Conservation (phyloP, 768 basidiomycete species). For the Tubosaeta sp. region DNA sequence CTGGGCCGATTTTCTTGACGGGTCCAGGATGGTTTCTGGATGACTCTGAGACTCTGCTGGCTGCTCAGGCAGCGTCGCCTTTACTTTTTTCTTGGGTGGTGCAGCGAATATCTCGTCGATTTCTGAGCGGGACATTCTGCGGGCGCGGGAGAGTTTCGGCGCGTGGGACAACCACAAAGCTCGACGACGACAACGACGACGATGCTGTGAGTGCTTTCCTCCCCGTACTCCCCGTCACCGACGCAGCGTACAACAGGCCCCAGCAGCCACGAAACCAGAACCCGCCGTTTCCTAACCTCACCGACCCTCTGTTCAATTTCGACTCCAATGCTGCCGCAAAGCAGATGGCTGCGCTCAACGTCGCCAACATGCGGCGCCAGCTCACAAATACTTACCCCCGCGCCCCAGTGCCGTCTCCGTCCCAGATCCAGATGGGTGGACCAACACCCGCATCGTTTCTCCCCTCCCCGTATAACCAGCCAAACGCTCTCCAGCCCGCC, state of each 20-base stretch:
- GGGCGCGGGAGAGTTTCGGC: slow-evolving; percentile 12
- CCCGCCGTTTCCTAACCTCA: slow-evolving; percentile 19
- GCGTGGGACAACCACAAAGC: slow-evolving; percentile 16
- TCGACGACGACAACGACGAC: slow-evolving; percentile 16
- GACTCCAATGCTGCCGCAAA: slow-evolving; percentile 69
- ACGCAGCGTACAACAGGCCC: slow-evolving; percentile 32
- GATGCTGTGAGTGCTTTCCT: slow-evolving; percentile 31
- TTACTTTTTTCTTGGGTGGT: slow-evolving; percentile 42
- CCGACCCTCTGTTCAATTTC: slow-evolving; percentile 46
- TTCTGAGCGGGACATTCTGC: slow-evolving; percentile 56
- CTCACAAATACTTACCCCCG: slow-evolving; percentile 56
- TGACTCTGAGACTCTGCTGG: slow-evolving; percentile 1
- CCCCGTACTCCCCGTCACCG: not conserved
- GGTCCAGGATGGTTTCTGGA: slow-evolving; percentile 65
- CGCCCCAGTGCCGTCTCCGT: slow-evolving; percentile 34
- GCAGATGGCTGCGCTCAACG: slow-evolving; percentile 76
- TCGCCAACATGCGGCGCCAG: slow-evolving; percentile 44
- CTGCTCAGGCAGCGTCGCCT: slow-evolving; percentile 1
- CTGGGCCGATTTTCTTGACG: slow-evolving; percentile 39
- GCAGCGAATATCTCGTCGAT: slow-evolving; percentile 82
- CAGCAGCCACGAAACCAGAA: slow-evolving; percentile 33
- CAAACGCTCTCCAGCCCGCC: slow-evolving; percentile 34
- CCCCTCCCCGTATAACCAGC: slow-evolving; percentile 29
- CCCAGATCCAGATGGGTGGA: slow-evolving; percentile 40
- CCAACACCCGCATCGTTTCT: slow-evolving; percentile 67